Conservation (phyloP, 2,329 filamentous ascomycete species). For the Aspergillus fructus region DNA sequence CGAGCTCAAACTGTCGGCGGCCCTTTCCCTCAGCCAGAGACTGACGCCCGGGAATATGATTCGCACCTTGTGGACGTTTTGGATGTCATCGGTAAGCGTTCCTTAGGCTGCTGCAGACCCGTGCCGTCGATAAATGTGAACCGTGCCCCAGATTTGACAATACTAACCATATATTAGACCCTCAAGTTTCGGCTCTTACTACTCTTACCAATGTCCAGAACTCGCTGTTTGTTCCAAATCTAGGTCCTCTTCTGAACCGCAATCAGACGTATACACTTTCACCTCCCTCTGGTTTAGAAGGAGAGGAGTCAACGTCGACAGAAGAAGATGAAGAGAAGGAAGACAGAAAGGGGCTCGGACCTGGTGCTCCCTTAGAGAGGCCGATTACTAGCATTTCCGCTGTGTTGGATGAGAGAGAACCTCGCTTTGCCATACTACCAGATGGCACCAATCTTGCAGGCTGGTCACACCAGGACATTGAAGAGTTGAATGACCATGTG, state of each 20-base stretch:
- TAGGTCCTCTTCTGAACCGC: constrained; percentile 74
- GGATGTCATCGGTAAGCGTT: constrained; percentile 63
- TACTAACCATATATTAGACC: constrained; percentile 54
- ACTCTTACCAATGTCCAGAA: constrained; percentile 89
- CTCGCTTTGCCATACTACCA: constrained; percentile 76
- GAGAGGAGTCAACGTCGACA: constrained; percentile 25
- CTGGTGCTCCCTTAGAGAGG: constrained; percentile 27
- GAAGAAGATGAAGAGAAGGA: constrained; percentile 24
- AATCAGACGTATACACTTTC: constrained; percentile 75
- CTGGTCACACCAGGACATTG: constrained; percentile 73
- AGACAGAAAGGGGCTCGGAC: constrained; percentile 21
- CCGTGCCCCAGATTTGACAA: not conserved
- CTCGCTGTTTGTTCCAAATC: constrained; percentile 78
- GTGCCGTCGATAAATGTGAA: not conserved
- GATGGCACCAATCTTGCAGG: constrained; percentile 70
- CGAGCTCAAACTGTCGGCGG: constrained; percentile 33
- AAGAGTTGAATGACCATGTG: constrained; percentile 79
- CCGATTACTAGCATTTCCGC: constrained; percentile 64
- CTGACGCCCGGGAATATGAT: constrained; percentile 53
- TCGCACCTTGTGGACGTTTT: constrained; percentile 65
- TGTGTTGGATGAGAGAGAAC: constrained; percentile 64
- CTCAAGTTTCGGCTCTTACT: constrained; percentile 77
- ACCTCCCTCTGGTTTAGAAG: constrained; percentile 37
- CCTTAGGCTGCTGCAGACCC: not conserved
- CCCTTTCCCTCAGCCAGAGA: constrained; percentile 14